These are phyloP conservation scores for Candida loeiensis DNA, from an alignment of 805 yeast genomes.

Conservation along the genomic window DNA sequence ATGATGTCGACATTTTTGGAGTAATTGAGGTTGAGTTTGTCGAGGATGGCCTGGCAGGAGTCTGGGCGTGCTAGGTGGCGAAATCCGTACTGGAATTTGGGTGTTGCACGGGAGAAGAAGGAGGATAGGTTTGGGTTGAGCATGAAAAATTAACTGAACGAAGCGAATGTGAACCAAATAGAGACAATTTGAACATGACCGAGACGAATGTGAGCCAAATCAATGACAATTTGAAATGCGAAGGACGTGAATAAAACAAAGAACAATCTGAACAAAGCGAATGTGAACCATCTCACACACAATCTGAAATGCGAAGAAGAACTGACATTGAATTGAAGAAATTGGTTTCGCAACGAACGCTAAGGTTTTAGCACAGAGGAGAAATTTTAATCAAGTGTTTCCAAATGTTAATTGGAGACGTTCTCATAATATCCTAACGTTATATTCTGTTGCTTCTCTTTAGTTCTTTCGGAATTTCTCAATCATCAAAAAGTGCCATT, in stretches of 20 bases:
- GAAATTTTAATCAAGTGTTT: too few relatives aligned
- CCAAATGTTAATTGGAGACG: too few relatives aligned
- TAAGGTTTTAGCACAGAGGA: too few relatives aligned
- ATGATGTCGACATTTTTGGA: conserved; percentile 44
- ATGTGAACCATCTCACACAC: not conserved
- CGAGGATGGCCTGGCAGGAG: conserved; percentile 39
- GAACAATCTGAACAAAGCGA: not conserved
- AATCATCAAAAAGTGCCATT: too few relatives aligned
- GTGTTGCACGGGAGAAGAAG: conserved; percentile 18
- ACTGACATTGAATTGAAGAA: not conserved
- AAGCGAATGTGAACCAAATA: not conserved
- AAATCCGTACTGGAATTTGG: conserved; percentile 19
- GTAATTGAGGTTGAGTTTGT: conserved; percentile 44
- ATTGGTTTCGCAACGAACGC: too few relatives aligned
- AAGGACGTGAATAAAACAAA: not conserved
- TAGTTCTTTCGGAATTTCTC: too few relatives aligned
- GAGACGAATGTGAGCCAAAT: too few relatives aligned
- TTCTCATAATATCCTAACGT: too few relatives aligned
- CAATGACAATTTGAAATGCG: not conserved
- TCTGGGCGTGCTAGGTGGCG: conserved; percentile 20
- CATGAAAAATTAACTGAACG: not conserved
- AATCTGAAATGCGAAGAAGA: not conserved
- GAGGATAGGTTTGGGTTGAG: conserved; percentile 26
- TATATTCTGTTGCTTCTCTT: too few relatives aligned
- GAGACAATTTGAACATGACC: not conserved